A percentile compares a stretch with the other conserved stretches of the same genome.
Conservation (phyloP, 148 eudicot species). For the Cornus kousa region DNA sequence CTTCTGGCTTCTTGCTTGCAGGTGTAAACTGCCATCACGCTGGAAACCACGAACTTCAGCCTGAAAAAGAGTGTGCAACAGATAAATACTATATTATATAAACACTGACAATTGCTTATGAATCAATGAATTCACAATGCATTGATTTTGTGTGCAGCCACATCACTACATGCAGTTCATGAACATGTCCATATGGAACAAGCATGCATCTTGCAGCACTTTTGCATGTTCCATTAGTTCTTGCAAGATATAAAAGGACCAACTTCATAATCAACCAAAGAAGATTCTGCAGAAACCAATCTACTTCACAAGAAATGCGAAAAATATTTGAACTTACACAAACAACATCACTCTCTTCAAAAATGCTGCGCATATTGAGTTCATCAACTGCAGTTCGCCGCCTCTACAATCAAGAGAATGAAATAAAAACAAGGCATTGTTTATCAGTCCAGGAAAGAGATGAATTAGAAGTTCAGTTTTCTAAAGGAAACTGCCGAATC, state of each 20-base stretch:
- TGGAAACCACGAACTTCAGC: constrained; percentile 91
- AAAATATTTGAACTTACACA: constrained; percentile 56
- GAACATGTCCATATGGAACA: background rate
- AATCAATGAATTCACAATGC: background rate
- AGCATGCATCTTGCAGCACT: background rate
- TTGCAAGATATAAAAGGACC: background rate
- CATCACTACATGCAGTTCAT: constrained; percentile 4
- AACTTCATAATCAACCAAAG: constrained; percentile 6
- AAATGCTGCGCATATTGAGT: constrained; percentile 88
- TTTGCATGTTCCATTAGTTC: constrained; percentile 6
- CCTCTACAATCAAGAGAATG: constrained; percentile 49
- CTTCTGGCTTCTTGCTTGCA: constrained; percentile 95
- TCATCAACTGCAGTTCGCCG: constrained; percentile 89
- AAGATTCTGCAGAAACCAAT: background rate
- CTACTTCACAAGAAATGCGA: background rate
- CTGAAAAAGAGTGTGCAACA: constrained; percentile 27
- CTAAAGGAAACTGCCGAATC: background rate
- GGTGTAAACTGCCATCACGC: constrained; percentile 80
- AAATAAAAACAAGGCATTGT: background rate
- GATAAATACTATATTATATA: background rate
- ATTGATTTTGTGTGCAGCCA: background rate
- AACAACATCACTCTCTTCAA: constrained; percentile 83
- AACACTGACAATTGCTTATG: background rate
- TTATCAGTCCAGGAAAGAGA: background rate
- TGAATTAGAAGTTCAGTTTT: background rate